Evolutionary conservation across 441 rosid species (phyloP), one percentile per base, ranked within the genome.

Genomic region (Adansonia grandidieri): DNA sequence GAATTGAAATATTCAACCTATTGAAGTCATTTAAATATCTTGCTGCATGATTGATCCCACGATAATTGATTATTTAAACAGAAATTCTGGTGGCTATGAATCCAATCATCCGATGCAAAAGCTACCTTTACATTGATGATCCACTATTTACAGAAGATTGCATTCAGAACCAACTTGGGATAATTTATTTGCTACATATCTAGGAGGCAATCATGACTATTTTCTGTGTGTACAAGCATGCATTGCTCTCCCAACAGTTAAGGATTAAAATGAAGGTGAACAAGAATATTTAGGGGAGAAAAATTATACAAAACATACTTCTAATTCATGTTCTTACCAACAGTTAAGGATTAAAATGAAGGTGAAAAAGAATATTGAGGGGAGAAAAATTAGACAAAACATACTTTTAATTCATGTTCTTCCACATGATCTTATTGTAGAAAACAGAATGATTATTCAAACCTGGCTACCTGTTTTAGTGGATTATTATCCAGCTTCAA

Each of bases 401-500:
- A 9, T 5, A 3, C 14, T 6, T n/a, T 66, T 4, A 20, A 7
- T 68, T 19, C n/a, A 19, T 44, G 54, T 44, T n/a, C 20, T 54
- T 60, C 37, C 64, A 22, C 64, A 4, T 22, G 28, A 6, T 5
- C 14, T 32, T 19, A 40, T 51, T 37, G 15, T 51, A 28, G 5
- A 53, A 82, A 60, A 66, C 9, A 54, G 64, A 73, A 79, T 15
- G 28, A 60, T 17, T 32, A 24, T 54, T 22, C 42, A 77, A 61
- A 71, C 19, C 57, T 77, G 11, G 37, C 56, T 87, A 96, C 99
- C 95, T 91, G 92, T 78, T 79, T 82, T 45, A 93, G 91, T 61
- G 86, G 88, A 85, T 96, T 96, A 78, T 84, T 77, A 85, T 96
- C 99, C 87, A 96, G 82, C 94, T 90, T 96, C 87, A 96, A 87